These are phyloP conservation scores for Acanthamoeba royreba DNA, from an alignment of 208 protist species.

Conservation along the genomic window DNA sequence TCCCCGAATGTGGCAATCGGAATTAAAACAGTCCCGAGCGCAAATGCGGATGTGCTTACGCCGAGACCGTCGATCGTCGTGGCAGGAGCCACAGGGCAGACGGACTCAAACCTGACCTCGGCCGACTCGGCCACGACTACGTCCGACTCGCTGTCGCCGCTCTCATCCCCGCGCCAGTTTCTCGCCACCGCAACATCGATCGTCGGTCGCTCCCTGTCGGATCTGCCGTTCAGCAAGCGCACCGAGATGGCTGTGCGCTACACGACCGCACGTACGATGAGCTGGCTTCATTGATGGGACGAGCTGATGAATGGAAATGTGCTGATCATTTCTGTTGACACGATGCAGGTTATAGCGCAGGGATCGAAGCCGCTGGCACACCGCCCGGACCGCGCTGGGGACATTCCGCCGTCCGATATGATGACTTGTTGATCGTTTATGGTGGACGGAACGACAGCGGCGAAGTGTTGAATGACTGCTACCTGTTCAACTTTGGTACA, in stretches of 20 bases:
- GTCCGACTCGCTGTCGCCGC: not conserved
- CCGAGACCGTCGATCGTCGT: not conserved
- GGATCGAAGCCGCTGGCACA: not conserved
- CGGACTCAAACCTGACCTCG: not conserved
- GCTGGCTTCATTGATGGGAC: not conserved
- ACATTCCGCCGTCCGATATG: not conserved
- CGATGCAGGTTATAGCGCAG: not conserved
- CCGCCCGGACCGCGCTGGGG: not conserved
- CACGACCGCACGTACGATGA: not conserved
- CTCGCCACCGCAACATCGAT: not conserved
- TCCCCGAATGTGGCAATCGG: not conserved
- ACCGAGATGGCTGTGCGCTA: not conserved
- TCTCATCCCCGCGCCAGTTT: not conserved
- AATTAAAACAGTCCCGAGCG: not conserved
- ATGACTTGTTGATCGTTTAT: not conserved
- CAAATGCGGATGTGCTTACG: not conserved
- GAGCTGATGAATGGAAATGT: not conserved
- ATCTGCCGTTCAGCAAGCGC: not conserved
- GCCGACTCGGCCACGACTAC: not conserved
- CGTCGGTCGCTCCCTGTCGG: not conserved
- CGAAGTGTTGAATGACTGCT: not conserved
- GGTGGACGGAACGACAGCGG: not conserved
- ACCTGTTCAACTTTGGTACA: not conserved
- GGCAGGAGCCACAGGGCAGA: not conserved
- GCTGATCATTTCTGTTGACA: not conserved